Conservation (phyloP, 805 yeast genomes). For the Brettanomyces sp. region DNA sequence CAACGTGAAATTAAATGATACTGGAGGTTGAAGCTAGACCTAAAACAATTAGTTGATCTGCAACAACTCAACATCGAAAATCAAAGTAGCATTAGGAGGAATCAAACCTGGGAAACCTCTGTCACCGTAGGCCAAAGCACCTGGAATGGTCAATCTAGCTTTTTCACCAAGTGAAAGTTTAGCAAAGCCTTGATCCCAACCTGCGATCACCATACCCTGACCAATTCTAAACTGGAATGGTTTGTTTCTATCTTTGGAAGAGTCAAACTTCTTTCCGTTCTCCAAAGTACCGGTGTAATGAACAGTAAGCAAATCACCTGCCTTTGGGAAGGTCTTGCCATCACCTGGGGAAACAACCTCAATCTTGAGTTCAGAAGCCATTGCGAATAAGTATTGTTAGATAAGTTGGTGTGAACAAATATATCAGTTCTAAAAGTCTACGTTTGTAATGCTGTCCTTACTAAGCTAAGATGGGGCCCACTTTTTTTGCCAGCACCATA, state of each 20-base stretch:
- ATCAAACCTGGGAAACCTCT: constrained; percentile 95
- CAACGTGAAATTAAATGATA: not conserved
- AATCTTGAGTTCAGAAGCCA: constrained; percentile 21
- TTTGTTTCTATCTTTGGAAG: constrained; percentile 88
- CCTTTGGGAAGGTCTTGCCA: constrained; percentile 76
- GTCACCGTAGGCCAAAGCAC: constrained; percentile 85
- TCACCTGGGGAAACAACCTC: constrained; percentile 47
- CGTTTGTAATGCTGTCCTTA: too few species aligned
- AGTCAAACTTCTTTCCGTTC: constrained; percentile 92
- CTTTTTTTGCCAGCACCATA: too few species aligned
- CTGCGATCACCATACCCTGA: constrained; percentile 92
- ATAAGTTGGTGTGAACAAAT: too few species aligned
- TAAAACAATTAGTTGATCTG: constrained; percentile 33
- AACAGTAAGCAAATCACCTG: constrained; percentile 84
- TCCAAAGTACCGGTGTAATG: constrained; percentile 95
- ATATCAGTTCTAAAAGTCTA: too few species aligned
- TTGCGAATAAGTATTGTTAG: not conserved
- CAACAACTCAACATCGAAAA: constrained; percentile 67
- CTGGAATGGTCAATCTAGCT: constrained; percentile 88
- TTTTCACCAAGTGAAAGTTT: constrained; percentile 87
- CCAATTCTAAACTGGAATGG: constrained; percentile 94
- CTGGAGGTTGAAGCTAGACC: too few species aligned
- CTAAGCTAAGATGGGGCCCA: too few species aligned
- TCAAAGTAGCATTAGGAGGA: constrained; percentile 90
- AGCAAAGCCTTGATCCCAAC: constrained; percentile 95